Evolutionary conservation across 2,329 filamentous ascomycete genomes (phyloP), one percentile per base, ranked within the genome.

Genomic region (Neofusicoccum sp.): DNA sequence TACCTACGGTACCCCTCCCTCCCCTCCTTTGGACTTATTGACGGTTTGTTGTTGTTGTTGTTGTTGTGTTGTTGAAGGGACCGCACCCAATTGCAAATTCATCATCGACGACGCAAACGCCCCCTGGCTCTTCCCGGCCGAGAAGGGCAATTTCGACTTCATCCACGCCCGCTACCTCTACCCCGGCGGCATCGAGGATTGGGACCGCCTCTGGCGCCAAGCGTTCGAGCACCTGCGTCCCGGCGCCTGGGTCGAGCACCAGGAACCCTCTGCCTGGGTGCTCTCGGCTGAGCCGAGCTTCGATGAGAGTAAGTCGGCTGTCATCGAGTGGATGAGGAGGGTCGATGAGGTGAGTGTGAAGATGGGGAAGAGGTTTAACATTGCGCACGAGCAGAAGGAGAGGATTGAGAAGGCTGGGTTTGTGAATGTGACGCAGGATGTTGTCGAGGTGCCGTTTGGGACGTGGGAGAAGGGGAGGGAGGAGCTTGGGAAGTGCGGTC

Each of bases 101-200:
- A 60, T 73, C 4, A 71, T 75, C 40, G 72, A 74, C 41, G 71
- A 75, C 51, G 69, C 64, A 31, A 69, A 71, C n/a, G 77, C 82
- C 47, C 78, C 83, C 6, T 89, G 86, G 86, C 70, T 79, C 28
- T 84, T 83, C n/a, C 11, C 51, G 7, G 20, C 20, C 20, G 73
- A 77, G 6, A 70, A 79, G 28, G 70, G 70, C 9, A 14, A 20
- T 4, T 86, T 84, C 66, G 85, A 88, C 68, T 81, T 82, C 65
- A 82, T 88, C 78, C 77, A 82, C 78, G 68, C 79, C 68, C 68
- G 81, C 65, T 54, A 54, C 34, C 7, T 53, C 20, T 53, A 40
- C 24, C 36, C 51, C 4, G 36, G 36, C 20, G 20, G 20, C 11
- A 77, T 89, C 45, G 76, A 78, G 9, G 76, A 88, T 65, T 86